phyloP scores from a whole-genome alignment of 176 grass and related monocot genomes.

The Sorghum bicolor region DNA sequence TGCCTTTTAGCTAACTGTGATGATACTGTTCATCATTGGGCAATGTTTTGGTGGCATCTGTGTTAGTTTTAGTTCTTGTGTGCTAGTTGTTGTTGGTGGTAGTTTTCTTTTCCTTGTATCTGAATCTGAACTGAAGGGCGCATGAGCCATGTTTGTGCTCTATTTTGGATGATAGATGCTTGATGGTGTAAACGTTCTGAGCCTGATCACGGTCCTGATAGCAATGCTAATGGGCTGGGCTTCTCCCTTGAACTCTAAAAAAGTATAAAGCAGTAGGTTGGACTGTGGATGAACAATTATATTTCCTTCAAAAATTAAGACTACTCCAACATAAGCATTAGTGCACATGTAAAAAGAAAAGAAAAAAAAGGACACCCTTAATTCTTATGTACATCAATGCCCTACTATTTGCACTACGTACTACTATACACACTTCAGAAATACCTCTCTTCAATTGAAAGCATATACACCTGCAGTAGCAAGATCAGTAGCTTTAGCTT shows the following conservation, averaged over 20 bases:
- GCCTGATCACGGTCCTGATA: neutral
- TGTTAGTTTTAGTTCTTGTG: no score
- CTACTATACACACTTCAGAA: conserved; percentile 5
- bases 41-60: no score
- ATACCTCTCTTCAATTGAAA: conserved; percentile 17
- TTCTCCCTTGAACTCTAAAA: no score
- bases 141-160: no score
- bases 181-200: no score
- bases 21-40: no score
- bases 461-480: conserved; percentile 32
- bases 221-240: neutral
- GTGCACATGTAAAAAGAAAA: neutral
- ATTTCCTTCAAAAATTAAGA: neutral
- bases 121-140: no score
- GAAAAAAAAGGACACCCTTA: neutral
- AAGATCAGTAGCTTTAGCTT: conserved; percentile 12
- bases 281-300: neutral
- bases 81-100: no score
- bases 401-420: conserved; percentile 1
- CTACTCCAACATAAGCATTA: neutral
- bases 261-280: no score
- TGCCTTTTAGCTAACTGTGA: no score
- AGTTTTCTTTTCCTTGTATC: no score
- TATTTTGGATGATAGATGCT: no score
- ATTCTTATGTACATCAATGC: conserved; percentile 42